phyloP scores from a whole-genome alignment of 805 yeast species.

The Candida berthetii region DNA sequence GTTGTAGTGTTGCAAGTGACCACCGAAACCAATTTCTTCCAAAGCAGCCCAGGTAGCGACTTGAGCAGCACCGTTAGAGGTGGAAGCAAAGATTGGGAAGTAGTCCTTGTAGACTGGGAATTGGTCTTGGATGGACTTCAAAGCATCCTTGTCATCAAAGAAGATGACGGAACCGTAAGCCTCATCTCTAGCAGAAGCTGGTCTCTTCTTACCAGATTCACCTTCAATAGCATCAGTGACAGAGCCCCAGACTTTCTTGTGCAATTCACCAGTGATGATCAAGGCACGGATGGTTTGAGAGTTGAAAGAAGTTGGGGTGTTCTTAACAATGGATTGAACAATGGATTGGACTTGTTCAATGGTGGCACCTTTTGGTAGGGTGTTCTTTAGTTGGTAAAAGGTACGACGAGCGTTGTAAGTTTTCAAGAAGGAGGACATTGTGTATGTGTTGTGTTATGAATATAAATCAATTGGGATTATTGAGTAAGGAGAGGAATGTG shows the following conservation, averaged over 20 bases:
- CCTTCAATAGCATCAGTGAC: constrained; percentile 31
- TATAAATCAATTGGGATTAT: not conserved
- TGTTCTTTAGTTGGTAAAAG: constrained; percentile 37
- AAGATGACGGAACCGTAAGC: constrained; percentile 45
- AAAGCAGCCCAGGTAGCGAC: constrained; percentile 44
- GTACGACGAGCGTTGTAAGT: constrained; percentile 39
- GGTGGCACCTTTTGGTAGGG: constrained; percentile 34
- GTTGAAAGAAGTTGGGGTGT: constrained; percentile 47
- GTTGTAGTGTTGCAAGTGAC: constrained; percentile 48
- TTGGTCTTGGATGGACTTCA: constrained; percentile 33
- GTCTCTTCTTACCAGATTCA: constrained; percentile 33
- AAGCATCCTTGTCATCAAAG: constrained; percentile 35
- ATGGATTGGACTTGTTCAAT: constrained; percentile 31
- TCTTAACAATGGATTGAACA: constrained; percentile 37
- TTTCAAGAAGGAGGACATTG: constrained; percentile 19
- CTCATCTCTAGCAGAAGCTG: constrained; percentile 34
- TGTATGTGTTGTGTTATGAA: not conserved
- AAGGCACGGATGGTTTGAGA: constrained; percentile 44
- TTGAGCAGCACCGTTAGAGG: constrained; percentile 44
- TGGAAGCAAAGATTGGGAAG: constrained; percentile 43
- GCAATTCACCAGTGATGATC: constrained; percentile 38
- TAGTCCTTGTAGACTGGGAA: constrained; percentile 36
- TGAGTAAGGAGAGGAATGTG: not conserved
- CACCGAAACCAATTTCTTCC: constrained; percentile 38
- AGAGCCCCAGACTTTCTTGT: constrained; percentile 38